Evolutionary conservation across 768 basidiomycete species (phyloP).

Genomic region (Tricholoma sp.): DNA sequence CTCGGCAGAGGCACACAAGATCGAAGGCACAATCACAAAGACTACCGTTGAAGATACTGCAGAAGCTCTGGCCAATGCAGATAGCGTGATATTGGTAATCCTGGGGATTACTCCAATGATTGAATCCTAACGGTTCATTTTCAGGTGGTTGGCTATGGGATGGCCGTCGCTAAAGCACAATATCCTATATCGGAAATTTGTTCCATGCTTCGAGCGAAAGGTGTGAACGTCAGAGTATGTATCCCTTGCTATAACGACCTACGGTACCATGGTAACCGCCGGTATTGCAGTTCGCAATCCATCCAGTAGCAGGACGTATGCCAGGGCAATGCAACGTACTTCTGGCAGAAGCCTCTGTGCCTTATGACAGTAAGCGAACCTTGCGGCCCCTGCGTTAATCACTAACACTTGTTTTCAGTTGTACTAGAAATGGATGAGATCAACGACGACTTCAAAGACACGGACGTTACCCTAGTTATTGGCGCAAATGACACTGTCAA

Average conservation of each 20-base stretch:
- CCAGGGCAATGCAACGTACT: conserved; percentile 93
- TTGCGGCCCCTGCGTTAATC: background rate
- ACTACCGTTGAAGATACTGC: conserved; percentile 79
- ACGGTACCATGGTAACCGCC: background rate
- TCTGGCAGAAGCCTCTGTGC: conserved; percentile 84
- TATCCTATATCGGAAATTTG: conserved; percentile 77
- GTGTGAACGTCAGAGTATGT: conserved; percentile 63
- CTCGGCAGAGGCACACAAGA: conserved; percentile 58
- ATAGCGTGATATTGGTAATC: conserved; percentile 73
- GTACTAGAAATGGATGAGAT: conserved; percentile 94
- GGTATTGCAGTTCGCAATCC: conserved; percentile 60
- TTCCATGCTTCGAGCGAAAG: conserved; percentile 64
- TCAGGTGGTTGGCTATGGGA: conserved; percentile 82
- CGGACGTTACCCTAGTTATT: conserved; percentile 87
- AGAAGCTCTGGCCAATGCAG: conserved; percentile 71
- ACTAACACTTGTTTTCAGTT: conserved; percentile 39
- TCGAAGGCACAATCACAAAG: conserved; percentile 79
- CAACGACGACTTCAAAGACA: conserved; percentile 86
- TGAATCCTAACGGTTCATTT: conserved; percentile 6
- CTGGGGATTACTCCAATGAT: background rate
- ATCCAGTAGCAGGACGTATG: conserved; percentile 91
- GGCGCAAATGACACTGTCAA: conserved; percentile 93
- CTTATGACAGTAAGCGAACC: conserved; percentile 68
- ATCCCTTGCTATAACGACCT: background rate
- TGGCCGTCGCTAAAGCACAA: conserved; percentile 91